These are phyloP conservation scores for Leishmania tarentolae DNA, from an alignment of 208 protist species.

Conservation along the genomic window DNA sequence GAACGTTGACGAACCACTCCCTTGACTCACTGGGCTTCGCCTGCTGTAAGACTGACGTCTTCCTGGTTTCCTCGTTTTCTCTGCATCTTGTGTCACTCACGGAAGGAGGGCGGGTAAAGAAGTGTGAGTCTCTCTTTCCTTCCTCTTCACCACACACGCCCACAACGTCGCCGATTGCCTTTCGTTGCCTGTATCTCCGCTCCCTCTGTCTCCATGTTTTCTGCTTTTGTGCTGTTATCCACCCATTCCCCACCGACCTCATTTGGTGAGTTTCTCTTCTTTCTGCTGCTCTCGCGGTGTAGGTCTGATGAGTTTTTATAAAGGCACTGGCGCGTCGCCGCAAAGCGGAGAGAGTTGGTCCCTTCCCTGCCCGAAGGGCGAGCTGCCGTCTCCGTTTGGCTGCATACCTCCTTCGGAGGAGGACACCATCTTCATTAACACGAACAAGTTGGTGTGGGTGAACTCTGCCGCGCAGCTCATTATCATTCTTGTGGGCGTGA, in stretches of 20 bases:
- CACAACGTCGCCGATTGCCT: background rate
- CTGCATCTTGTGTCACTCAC: background rate
- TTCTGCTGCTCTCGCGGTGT: background rate
- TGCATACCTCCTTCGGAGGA: constrained; percentile 31
- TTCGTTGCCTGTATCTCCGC: background rate
- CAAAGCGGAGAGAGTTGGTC: background rate
- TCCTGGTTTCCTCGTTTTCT: background rate
- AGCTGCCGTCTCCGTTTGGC: constrained; percentile 28
- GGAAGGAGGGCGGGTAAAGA: background rate
- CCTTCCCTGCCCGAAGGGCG: constrained; percentile 13
- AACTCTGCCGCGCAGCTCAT: constrained; percentile 31
- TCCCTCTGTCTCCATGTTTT: background rate
- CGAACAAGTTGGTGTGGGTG: constrained; percentile 35
- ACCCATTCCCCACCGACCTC: background rate
- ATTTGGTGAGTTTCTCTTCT: background rate
- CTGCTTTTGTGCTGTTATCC: background rate
- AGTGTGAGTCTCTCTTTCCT: background rate
- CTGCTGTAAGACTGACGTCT: background rate
- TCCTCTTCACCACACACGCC: background rate
- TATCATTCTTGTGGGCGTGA: constrained; percentile 33
- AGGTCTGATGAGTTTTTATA: background rate
- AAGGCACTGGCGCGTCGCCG: background rate
- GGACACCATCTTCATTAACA: constrained; percentile 35
- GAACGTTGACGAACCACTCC: background rate
- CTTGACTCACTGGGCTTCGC: background rate